phyloP scores from a whole-genome alignment of 2,329 filamentous ascomycete genomes.

The Ophiostoma montium region DNA sequence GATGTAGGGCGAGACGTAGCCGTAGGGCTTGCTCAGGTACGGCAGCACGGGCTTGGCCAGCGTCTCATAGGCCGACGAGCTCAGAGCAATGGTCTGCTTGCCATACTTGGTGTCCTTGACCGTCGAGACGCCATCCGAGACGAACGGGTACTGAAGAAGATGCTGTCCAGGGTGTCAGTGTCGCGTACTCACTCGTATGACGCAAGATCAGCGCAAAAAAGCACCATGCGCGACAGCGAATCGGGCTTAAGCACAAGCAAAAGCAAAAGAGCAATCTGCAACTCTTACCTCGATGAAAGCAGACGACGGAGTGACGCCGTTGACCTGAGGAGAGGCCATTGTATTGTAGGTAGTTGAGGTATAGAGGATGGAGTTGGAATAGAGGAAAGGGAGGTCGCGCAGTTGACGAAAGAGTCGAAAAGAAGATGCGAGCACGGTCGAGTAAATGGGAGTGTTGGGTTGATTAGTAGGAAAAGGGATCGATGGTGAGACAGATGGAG shows the following conservation, averaged over 20 bases:
- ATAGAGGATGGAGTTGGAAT: neutral
- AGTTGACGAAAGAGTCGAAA: no score
- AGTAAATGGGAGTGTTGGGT: no score
- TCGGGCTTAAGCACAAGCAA: neutral
- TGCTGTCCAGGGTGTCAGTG: slow-evolving; percentile 43
- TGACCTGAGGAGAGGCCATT: slow-evolving; percentile 13
- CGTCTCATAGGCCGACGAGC: slow-evolving; percentile 59
- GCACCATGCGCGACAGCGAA: neutral
- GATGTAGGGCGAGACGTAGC: slow-evolving; percentile 74
- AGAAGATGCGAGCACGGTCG: no score
- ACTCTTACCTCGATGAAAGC: slow-evolving; percentile 13
- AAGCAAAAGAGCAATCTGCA: neutral
- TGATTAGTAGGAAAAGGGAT: neutral
- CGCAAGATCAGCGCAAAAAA: neutral
- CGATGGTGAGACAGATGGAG: no score
- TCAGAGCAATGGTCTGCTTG: slow-evolving; percentile 65
- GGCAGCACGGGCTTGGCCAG: slow-evolving; percentile 67
- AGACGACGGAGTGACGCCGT: slow-evolving; percentile 12
- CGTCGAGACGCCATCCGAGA: slow-evolving; percentile 62
- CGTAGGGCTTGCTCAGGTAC: slow-evolving; percentile 65
- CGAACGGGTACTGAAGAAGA: slow-evolving; percentile 68
- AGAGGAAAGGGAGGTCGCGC: no score
- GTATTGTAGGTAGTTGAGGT: neutral
- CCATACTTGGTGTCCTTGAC: slow-evolving; percentile 64
- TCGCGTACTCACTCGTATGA: no score